A percentile compares a stretch with the other conserved stretches of the same genome.
Evolutionary conservation across 306 rosid species (phyloP).

Genomic region (Lagenaria siceraria): DNA sequence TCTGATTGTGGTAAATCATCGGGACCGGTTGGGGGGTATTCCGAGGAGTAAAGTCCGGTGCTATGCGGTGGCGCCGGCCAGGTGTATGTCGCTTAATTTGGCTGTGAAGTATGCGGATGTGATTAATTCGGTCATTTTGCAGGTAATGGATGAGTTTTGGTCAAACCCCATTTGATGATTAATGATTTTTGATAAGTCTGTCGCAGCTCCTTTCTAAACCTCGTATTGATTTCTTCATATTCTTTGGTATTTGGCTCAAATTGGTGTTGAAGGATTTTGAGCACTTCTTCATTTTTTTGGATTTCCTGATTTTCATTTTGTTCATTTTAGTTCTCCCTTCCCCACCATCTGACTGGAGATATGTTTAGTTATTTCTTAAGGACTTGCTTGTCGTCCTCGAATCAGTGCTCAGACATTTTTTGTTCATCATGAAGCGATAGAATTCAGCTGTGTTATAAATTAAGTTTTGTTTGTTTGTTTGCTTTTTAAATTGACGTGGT

Average conservation of each 20-base stretch:
- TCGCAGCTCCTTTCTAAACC: neutral
- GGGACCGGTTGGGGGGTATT: conserved; percentile 52
- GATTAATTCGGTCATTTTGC: conserved; percentile 61
- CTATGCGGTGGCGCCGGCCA: conserved; percentile 75
- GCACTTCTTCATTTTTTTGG: neutral
- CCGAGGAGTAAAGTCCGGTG: conserved; percentile 51
- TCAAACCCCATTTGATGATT: neutral
- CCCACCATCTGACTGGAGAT: neutral
- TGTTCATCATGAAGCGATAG: neutral
- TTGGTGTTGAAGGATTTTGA: neutral
- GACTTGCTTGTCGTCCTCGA: neutral
- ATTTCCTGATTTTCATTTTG: neutral
- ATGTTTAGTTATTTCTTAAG: neutral
- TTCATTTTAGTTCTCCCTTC: neutral
- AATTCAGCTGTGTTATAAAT: neutral
- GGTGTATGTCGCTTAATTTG: conserved; percentile 91
- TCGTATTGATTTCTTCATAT: neutral
- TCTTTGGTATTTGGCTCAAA: neutral
- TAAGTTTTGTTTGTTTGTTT: no score
- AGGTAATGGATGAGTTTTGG: conserved; percentile 25
- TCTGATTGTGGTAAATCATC: conserved; percentile 49
- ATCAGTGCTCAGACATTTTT: neutral
- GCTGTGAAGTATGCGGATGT: conserved; percentile 95
- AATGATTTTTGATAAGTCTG: neutral
- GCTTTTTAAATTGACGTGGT: neutral